Base-by-base conservation (phyloP, 1,284 basidiomycete species). In the Erythrobasidium hasegawianum region DNA sequence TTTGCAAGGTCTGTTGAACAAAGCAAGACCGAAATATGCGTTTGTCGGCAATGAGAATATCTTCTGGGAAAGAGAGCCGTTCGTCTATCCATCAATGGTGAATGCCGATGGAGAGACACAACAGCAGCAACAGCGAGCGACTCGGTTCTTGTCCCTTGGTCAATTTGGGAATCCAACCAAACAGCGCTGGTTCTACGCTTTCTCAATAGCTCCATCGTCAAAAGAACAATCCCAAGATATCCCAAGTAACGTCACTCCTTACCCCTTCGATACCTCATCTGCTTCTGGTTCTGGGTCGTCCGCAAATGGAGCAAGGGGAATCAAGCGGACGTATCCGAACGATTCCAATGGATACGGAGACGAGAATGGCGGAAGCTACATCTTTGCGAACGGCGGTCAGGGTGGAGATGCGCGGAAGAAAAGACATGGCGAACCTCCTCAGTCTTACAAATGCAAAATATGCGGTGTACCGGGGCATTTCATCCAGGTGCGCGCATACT, bases 41-140 rank as follows among this genome's bases (percentile, higher is more conserved):
- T 88, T 92, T 74, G 81, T 85, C 81, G 40, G 78, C 76, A 76
- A 78, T 0, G 50, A 71, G 5, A 33, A 82, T 81, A 14, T 81
- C 68, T 97, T 93, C 76, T 96, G 92, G 91, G 93, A 97, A 76
- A 81, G 92, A 59, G 91, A 95, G 71, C 92, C 93, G 1, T 93
- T 86, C 75, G 77, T 83, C 4, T 96, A 92, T 92, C 82, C 85
- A 10, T 26, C 41, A 4, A 39, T 49, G 8, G 43, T 27, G 16
- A 85, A 87, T 39, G 81, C 90, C 40, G 90, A 90, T 71, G 83
- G 49, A 41, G 61, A 49, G 14, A 41, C 14, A 13, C n/a, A 33
- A 7, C n/a, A 20, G n/a, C 33, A 57, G 18, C 29, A 57, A 26
- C 26, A 47, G n/a, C n/a, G n/a, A n/a, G 59, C 60, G 2, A 69